Base-by-base conservation (phyloP, 129 eudicot genomes). In the Saposhnikovia divaricata region DNA sequence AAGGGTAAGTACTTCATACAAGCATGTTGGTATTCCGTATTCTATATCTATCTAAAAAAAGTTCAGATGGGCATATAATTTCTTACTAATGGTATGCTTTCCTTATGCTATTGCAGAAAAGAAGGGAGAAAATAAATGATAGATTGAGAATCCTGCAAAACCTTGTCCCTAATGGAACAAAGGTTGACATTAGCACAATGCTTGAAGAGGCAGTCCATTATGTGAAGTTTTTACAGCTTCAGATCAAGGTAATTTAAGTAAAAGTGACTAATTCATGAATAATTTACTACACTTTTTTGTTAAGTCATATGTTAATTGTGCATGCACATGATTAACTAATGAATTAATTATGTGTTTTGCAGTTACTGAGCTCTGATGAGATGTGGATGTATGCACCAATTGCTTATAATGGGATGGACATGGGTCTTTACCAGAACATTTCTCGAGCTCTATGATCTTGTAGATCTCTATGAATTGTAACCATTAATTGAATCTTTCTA, bases 331-430 rank as follows among this genome's bases (percentile, higher is more conserved):
- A 71, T 71, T 19, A 18, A 39, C 47, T 39, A 2, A 38, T 16
- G 59, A 16, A 46, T 5, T 16, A 23, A 10, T 53, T 15, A 4
- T 80, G 15, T 43, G 37, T 73, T 59, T 80, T 87, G 92, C 90
- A 94, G 97, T 77, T 94, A 77, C 83, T 91, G 82, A 90, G 97
- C 83, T 92, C 98, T 0, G 98, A 94, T 81, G 98, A 94, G n/a
- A 71, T 78, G 85, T 94, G 98, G 98, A 94, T 94, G 98, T 92
- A 87, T 86, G 96, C 98, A 31, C 98, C 98, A 0, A 87, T 94
- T 78, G 98, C 96, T 6, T 89, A 91, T 83, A 91, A 94, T 75
- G 98, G 97, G 65, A 88, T 94, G 88, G 93, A 91, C 73, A 89
- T 94, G 83, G 97, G 93, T 48, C 90, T 88, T 61, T 92, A 90